These are phyloP conservation scores for Coffea humblotiana DNA, from an alignment of 305 asterid species.

Conservation along the genomic window DNA sequence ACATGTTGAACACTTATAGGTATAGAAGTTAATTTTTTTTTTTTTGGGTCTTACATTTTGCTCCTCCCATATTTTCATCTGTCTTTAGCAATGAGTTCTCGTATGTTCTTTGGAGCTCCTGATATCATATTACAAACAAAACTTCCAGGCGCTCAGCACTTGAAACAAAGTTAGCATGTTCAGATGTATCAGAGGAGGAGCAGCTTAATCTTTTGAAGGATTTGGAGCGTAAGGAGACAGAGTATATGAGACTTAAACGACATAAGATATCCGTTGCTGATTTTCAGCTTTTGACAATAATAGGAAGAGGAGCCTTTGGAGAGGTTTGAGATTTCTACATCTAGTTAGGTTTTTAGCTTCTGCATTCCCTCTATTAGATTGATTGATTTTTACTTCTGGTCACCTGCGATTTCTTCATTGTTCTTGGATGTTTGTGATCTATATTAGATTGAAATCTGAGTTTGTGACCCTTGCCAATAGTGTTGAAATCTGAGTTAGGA, in stretches of 20 bases:
- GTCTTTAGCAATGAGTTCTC: neutral
- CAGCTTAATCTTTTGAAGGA: constrained; percentile 76
- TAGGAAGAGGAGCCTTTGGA: constrained; percentile 97
- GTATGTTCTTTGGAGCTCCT: neutral
- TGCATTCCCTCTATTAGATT: neutral
- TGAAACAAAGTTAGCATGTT: constrained; percentile 88
- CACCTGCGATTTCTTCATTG: neutral
- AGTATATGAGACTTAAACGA: constrained; percentile 87
- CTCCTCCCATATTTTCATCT: neutral
- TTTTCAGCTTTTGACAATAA: constrained; percentile 90
- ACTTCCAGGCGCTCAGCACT: constrained; percentile 76
- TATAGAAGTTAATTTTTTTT: neutral
- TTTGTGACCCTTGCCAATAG: neutral
- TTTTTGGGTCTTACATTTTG: neutral
- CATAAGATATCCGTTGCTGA: constrained; percentile 94
- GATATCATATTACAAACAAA: constrained; percentile 5
- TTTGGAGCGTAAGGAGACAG: constrained; percentile 92
- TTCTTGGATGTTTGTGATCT: neutral
- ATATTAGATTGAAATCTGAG: neutral
- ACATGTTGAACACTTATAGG: neutral
- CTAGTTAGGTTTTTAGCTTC: neutral
- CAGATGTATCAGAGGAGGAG: constrained; percentile 97
- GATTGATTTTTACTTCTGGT: neutral
- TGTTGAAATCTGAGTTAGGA: neutral
- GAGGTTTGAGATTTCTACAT: constrained; percentile 58